phyloP scores from a whole-genome alignment of 768 basidiomycete genomes.

The Pleurotus salmoneostramineus region DNA sequence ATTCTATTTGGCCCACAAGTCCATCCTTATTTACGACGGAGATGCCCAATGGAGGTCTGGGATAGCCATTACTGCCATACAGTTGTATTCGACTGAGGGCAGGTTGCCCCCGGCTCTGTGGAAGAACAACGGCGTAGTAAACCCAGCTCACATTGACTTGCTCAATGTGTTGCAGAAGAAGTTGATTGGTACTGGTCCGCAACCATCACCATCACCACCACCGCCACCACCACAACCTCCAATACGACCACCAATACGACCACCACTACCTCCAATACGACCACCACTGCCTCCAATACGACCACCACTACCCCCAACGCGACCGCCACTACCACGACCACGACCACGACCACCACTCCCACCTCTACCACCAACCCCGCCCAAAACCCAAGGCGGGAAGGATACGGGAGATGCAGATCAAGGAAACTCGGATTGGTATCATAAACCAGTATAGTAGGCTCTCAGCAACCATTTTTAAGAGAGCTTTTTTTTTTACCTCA shows the following conservation, averaged over 20 bases:
- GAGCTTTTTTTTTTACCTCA: too few relatives aligned
- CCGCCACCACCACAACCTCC: too few relatives aligned
- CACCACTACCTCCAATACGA: too few relatives aligned
- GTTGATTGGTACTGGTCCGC: neutral
- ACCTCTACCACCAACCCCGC: too few relatives aligned
- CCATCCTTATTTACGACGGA: neutral
- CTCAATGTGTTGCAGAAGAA: neutral
- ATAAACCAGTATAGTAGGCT: neutral
- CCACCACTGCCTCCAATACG: too few relatives aligned
- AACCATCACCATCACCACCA: too few relatives aligned
- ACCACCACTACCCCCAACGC: too few relatives aligned
- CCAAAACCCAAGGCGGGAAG: too few relatives aligned
- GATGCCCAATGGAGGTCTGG: neutral
- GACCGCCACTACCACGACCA: too few relatives aligned
- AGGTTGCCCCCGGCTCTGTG: neutral
- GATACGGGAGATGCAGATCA: neutral
- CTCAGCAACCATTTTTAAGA: too few relatives aligned
- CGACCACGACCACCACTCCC: too few relatives aligned
- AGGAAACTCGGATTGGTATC: neutral
- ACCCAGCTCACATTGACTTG: neutral
- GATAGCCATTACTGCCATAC: neutral
- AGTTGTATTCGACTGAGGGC: neutral
- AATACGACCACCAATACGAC: too few relatives aligned
- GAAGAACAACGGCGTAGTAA: neutral
- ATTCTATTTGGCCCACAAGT: neutral